Percentiles rank a stretch among this genome's conserved stretches.
These are phyloP conservation scores for Speleostelium caveatum DNA, from an alignment of 78 protist genomes.

Conservation along the genomic window DNA sequence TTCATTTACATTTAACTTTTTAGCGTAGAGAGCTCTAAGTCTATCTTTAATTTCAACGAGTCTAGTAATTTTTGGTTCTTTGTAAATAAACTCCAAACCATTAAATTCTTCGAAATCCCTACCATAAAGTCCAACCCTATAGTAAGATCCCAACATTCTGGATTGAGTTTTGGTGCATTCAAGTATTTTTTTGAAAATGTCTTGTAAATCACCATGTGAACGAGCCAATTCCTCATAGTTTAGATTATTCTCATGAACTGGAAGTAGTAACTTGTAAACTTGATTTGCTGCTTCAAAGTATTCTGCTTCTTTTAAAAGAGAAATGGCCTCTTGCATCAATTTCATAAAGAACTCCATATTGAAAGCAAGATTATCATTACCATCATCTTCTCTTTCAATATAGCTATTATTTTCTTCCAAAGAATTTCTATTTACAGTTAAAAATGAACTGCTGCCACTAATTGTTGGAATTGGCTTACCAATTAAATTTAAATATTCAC, in stretches of 20 bases:
- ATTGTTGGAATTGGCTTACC: conserved; percentile 65
- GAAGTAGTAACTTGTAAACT: conserved; percentile 41
- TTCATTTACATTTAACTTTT: conserved; percentile 26
- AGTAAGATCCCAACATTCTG: conserved; percentile 69
- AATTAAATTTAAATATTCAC: conserved; percentile 43
- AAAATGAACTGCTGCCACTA: conserved; percentile 4
- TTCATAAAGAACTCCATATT: conserved; percentile 27
- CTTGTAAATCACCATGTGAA: conserved; percentile 68
- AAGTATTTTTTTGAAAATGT: conserved; percentile 48
- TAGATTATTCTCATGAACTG: conserved; percentile 48
- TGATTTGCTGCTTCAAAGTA: conserved; percentile 56
- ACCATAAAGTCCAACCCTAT: conserved; percentile 83
- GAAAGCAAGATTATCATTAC: conserved; percentile 34
- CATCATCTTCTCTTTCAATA: conserved; percentile 71
- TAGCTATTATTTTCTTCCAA: conserved; percentile 45
- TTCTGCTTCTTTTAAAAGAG: conserved; percentile 36
- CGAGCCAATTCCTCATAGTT: conserved; percentile 56
- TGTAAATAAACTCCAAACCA: conserved; percentile 77
- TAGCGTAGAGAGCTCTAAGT: conserved; percentile 50
- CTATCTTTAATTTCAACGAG: conserved; percentile 79
- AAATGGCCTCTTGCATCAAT: conserved; percentile 38
- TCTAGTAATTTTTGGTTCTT: conserved; percentile 74
- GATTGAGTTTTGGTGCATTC: conserved; percentile 69
- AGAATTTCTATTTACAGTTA: conserved; percentile 35
- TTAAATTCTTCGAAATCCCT: conserved; percentile 43